Percentiles rank a stretch among this genome's conserved stretches.
Conservation (phyloP, 2,329 filamentous ascomycete genomes). For the Lachnellula hyalina region DNA sequence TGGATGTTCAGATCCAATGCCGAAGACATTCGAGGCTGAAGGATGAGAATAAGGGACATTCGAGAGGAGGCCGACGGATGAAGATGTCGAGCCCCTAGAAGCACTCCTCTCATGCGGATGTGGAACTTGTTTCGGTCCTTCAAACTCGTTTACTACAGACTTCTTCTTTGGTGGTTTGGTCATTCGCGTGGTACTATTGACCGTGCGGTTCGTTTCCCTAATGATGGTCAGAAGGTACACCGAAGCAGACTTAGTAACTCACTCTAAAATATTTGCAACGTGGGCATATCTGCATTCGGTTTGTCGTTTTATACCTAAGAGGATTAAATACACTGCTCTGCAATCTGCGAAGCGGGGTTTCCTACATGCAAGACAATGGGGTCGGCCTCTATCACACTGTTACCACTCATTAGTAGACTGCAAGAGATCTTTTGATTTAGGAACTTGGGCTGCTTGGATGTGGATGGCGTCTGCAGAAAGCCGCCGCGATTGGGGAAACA, state of each 20-base stretch:
- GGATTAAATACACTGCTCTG: conserved; percentile 11
- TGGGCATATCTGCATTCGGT: conserved; percentile 70
- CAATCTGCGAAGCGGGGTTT: conserved; percentile 3
- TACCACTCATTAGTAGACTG: conserved; percentile 1
- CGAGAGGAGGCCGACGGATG: conserved; percentile 57
- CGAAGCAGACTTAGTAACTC: conserved; percentile 32
- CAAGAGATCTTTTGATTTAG: neutral
- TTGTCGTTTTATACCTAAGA: conserved; percentile 66
- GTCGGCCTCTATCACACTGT: conserved; percentile 70
- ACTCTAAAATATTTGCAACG: conserved; percentile 73
- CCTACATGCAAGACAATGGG: conserved; percentile 62
- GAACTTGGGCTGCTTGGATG: too few relatives aligned
- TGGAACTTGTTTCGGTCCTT: conserved; percentile 20
- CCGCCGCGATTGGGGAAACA: too few relatives aligned
- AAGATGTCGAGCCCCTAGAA: conserved; percentile 28
- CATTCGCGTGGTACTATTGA: conserved; percentile 49
- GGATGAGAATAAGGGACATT: conserved; percentile 68
- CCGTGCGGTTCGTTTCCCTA: conserved; percentile 54
- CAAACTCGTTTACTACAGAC: conserved; percentile 18
- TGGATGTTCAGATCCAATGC: conserved; percentile 72
- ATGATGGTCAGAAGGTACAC: neutral
- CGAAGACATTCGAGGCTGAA: conserved; percentile 71
- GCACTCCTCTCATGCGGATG: conserved; percentile 20
- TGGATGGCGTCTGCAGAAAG: too few relatives aligned
- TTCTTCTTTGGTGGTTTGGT: conserved; percentile 54